phyloP scores from a whole-genome alignment of 1,284 basidiomycete species.

The Violaceomyces palustris region DNA sequence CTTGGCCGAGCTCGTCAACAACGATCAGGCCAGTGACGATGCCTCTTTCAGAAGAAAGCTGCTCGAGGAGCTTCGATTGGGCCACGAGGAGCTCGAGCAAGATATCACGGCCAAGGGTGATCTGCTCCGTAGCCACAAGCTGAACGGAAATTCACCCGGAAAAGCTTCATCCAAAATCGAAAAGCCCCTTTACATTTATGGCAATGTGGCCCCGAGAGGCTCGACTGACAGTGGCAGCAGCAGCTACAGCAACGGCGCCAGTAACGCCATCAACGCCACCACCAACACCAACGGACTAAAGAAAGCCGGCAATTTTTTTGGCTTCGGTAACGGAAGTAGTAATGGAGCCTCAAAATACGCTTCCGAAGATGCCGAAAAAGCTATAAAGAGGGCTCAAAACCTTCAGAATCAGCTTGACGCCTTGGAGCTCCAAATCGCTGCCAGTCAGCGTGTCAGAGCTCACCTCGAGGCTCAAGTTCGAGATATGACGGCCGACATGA shows the following conservation, averaged over 20 bases:
- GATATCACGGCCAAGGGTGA: slow-evolving; percentile 47
- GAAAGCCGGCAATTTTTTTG: too few species aligned
- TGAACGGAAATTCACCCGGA: neutral
- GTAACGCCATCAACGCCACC: too few species aligned
- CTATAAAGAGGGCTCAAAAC: slow-evolving; percentile 2
- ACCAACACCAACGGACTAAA: too few species aligned
- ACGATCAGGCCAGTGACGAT: slow-evolving; percentile 53
- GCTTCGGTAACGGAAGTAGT: too few species aligned
- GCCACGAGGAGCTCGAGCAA: slow-evolving; percentile 47
- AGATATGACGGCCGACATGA: slow-evolving; percentile 65
- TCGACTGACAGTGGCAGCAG: neutral
- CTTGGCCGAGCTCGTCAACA: slow-evolving; percentile 38
- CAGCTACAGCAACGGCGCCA: too few species aligned
- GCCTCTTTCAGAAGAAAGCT: slow-evolving; percentile 65
- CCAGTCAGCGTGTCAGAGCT: slow-evolving; percentile 61
- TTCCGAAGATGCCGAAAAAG: neutral
- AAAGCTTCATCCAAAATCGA: slow-evolving; percentile 5
- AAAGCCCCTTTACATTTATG: slow-evolving; percentile 31
- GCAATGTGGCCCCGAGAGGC: slow-evolving; percentile 6
- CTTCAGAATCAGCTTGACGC: slow-evolving; percentile 59
- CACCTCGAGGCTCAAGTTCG: slow-evolving; percentile 64
- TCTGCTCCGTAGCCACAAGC: slow-evolving; percentile 32
- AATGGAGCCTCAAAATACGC: too few species aligned
- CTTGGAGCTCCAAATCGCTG: slow-evolving; percentile 66
- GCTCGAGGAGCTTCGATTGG: slow-evolving; percentile 63